phyloP scores from a whole-genome alignment of 805 yeast genomes.

The Nakazawaea ishiwadae region DNA sequence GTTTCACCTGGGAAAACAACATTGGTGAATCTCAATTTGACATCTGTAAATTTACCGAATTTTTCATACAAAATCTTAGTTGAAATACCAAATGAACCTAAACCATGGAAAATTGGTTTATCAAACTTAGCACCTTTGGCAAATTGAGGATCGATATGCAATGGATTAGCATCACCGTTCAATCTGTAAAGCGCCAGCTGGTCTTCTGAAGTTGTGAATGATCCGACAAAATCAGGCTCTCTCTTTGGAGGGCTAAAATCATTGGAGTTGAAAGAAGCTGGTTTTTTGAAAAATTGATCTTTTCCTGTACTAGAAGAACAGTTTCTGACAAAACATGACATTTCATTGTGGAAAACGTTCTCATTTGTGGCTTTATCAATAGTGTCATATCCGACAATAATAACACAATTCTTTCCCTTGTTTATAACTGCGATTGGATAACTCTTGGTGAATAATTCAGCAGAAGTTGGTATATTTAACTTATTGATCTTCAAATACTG shows the following conservation, averaged over 20 bases:
- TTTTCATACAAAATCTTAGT: conserved; percentile 73
- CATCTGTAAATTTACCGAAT: conserved; percentile 76
- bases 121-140: conserved; percentile 86
- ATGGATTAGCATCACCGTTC: conserved; percentile 92
- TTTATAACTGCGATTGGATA: conserved; percentile 71
- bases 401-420: conserved; percentile 81
- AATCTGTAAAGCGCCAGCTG: conserved; percentile 89
- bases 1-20: conserved; percentile 95
- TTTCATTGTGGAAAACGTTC: conserved; percentile 71
- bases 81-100: conserved; percentile 80
- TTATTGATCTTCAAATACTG: conserved; percentile 76
- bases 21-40: conserved; percentile 87
- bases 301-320: conserved; percentile 55
- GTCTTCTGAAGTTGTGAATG: conserved; percentile 56
- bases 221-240: conserved; percentile 62
- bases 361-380: conserved; percentile 67
- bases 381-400: conserved; percentile 70
- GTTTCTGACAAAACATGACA: conserved; percentile 80
- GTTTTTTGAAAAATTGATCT: conserved; percentile 36
- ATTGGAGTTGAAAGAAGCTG: conserved; percentile 58
- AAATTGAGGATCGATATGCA: conserved; percentile 89
- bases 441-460: conserved; percentile 53
- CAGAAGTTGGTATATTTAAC: conserved; percentile 77
- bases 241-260: conserved; percentile 58
- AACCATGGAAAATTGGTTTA: conserved; percentile 88